phyloP scores from a whole-genome alignment of 2,329 filamentous ascomycete species.

The Fusarium keratoplasticum region DNA sequence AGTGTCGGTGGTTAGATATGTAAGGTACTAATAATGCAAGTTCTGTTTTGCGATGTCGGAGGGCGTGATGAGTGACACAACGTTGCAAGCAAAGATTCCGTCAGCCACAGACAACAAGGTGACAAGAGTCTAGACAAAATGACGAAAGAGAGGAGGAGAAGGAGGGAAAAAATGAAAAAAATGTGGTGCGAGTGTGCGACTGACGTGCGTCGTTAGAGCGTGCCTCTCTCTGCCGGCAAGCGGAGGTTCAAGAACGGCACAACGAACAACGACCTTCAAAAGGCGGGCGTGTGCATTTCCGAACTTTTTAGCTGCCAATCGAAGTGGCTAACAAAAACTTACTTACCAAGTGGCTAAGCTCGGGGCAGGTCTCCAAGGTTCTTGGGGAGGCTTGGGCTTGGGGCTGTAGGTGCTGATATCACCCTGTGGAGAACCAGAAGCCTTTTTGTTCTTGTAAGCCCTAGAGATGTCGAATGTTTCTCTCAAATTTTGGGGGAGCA shows the following conservation, averaged over 20 bases:
- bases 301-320: not conserved
- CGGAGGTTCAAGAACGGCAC: constrained; percentile 19
- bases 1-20: not conserved
- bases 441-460: not conserved
- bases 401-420: not conserved
- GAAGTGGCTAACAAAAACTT: not conserved
- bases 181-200: constrained; percentile 7
- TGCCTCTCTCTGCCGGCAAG: constrained; percentile 21
- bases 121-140: constrained; percentile 3
- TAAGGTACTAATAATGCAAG: not conserved
- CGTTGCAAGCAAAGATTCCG: not conserved
- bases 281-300: constrained; percentile 3
- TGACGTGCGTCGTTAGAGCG: not conserved
- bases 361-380: not conserved
- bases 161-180: constrained; percentile 12
- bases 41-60: not conserved
- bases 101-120: constrained; percentile 20
- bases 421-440: not conserved
- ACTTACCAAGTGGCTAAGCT: not conserved
- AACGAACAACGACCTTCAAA: not conserved
- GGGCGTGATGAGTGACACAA: not conserved
- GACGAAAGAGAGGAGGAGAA: constrained; percentile 17
- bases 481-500: not conserved
- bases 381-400: not conserved
- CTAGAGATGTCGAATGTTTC: not conserved